Evolutionary conservation across 768 basidiomycete genomes (phyloP).

Genomic region (Mrakia hoshinonis): DNA sequence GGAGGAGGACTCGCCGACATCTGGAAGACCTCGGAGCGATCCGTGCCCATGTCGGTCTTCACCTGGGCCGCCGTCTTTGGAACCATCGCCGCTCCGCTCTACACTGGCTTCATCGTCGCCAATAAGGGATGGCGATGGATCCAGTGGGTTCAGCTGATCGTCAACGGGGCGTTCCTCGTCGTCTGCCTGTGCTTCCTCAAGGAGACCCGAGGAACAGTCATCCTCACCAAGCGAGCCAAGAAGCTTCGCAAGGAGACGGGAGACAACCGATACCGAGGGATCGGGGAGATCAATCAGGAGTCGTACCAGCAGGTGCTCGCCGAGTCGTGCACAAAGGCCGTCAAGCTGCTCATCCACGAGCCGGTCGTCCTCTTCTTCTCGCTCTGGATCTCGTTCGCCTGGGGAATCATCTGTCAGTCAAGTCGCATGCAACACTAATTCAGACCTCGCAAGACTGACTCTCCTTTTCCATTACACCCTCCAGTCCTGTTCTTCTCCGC

Average conservation of each 20-base stretch:
- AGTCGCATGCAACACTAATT: too few relatives aligned
- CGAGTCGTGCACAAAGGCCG: constrained; percentile 30
- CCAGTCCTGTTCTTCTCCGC: constrained; percentile 30
- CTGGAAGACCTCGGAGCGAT: constrained; percentile 33
- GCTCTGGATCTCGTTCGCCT: constrained; percentile 27
- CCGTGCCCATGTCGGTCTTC: constrained; percentile 32
- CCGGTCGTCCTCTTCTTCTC: constrained; percentile 8
- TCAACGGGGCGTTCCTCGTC: constrained; percentile 29
- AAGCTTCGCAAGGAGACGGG: constrained; percentile 32
- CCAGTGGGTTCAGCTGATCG: constrained; percentile 32
- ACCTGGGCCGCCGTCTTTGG: constrained; percentile 32
- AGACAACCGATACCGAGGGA: constrained; percentile 31
- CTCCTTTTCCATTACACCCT: background rate
- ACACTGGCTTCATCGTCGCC: constrained; percentile 32
- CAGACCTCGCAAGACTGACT: background rate
- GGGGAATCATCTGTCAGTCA: constrained; percentile 30
- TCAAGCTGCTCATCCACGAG: constrained; percentile 31
- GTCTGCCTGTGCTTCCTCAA: constrained; percentile 31
- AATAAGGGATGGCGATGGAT: constrained; percentile 32
- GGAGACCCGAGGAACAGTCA: constrained; percentile 34
- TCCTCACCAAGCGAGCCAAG: constrained; percentile 31
- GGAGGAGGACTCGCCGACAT: constrained; percentile 30
- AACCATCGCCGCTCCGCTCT: constrained; percentile 33
- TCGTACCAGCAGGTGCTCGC: constrained; percentile 30
- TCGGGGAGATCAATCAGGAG: constrained; percentile 32